Base-by-base conservation (phyloP, 768 basidiomycete species). In the Psilocybe sp. region DNA sequence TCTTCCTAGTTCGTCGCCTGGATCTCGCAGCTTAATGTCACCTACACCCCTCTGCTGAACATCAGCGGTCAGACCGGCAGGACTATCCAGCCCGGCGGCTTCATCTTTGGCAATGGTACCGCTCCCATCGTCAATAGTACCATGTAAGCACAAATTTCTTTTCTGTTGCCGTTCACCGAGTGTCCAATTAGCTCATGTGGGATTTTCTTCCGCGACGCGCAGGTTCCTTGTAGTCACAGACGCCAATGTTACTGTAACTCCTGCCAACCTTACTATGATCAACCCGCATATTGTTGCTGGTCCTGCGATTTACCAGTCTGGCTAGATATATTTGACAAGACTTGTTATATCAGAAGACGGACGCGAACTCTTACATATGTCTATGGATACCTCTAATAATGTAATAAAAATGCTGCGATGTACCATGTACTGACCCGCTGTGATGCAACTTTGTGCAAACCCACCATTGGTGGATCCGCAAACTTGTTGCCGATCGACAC, bases 11-110 rank as follows among this genome's bases (percentile, higher is more conserved):
- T 68, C 51, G 77, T 74, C 6, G 78, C 78, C 2, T 85, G 81
- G 77, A 76, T 84, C 47, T 75, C 72, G 16, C 81, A 85, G 61
- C 64, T 84, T 46, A 85, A 84, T 69, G 73, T 72, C 10, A 84
- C 82, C 5, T 84, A 76, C 67, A 77, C 78, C 4, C 72, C 76
- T 0, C 67, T 85, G 41, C 55, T 60, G 31, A 68, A 76, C 46
- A 56, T 74, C 47, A 66, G 68, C 48, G 71, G 70, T 15, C 70
- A 71, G 54, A 66, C 68, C n/a, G 82, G 71, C 1, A 66, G 60
- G 12, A 79, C 80, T 9, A 59, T 62, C 31, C 79, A 84, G 55
- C 82, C 81, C 3, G 71, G 66, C 34, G 76, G 69, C 5, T 55
- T 49, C n/a, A 71, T 85, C 16, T 82, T 70, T 60, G 71, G 69